Evolutionary conservation across 2,329 filamentous ascomycete species (phyloP), one percentile per base, ranked within the genome.

Genomic region (Emmonsiellopsis sp.): DNA sequence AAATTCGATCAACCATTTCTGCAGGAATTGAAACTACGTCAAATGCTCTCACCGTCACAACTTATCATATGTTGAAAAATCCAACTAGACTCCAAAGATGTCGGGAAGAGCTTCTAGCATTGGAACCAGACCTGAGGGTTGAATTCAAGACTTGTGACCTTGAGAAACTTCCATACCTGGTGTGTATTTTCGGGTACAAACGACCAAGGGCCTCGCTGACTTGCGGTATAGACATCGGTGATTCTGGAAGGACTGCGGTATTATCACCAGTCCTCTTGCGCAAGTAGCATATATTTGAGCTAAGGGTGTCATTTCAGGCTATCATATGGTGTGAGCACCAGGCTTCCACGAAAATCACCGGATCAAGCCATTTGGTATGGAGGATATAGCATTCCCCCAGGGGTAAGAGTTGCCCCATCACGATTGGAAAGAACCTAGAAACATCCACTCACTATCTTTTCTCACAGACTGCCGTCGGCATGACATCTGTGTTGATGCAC

Each of bases 11-110:
- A 33, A 52, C 70, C 2, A 54, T 68, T 13, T 59, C 55, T 6
- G 68, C 67, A 7, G 68, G 68, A 0, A 69, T 62, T 1, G 68
- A 70, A 50, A 70, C 68, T 1, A 69, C 66, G 2, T 60, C 62
- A 0, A 58, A 64, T 14, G 53, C 61, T 9, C 53, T 69, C 52
- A 58, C 60, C 5, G 36, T 48, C n/a, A 47, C 40, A 11, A 33
- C 44, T 7, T 53, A 47, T 45, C 8, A 53, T n/a, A 32, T 53
- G 39, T 34, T 53, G 2, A 13, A 11, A 11, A 53, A 53, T 31
- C 51, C 51, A 34, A 21, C 32, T 6, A 47, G 48, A 6, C 37
- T 48, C n/a, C 42, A 42, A 36, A 40, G 27, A 9, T 43, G 48
- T 21, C 43, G 14, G n/a, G 27, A 40, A 17, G 51, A 53, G 43